phyloP scores from a whole-genome alignment of 23 red algal species.

The Gracilaria caudata region DNA sequence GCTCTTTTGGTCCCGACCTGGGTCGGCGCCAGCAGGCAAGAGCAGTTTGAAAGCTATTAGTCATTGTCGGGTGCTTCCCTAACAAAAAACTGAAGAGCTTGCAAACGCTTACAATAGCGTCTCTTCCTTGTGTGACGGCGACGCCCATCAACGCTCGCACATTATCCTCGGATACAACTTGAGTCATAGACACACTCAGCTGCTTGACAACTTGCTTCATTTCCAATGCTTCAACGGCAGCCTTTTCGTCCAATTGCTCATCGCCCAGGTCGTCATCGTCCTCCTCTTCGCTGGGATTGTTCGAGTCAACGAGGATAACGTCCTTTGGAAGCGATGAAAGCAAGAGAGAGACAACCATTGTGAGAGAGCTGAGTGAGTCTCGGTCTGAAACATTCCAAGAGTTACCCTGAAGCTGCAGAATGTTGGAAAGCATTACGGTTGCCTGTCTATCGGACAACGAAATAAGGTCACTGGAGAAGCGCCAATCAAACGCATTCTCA shows the following conservation, averaged over 20 bases:
- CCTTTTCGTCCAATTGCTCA: not conserved
- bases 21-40: slow-evolving; percentile 66
- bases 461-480: not conserved
- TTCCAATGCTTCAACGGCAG: not conserved
- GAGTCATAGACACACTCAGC: slow-evolving; percentile 29
- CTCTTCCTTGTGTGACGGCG: slow-evolving; percentile 36
- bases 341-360: slow-evolving; percentile 32
- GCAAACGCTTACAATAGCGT: slow-evolving; percentile 52
- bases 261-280: not conserved
- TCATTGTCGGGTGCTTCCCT: slow-evolving; percentile 28
- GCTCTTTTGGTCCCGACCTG: not conserved
- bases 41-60: slow-evolving; percentile 36
- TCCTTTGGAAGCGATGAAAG: slow-evolving; percentile 41
- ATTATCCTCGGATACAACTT: slow-evolving; percentile 54
- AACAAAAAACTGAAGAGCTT: slow-evolving; percentile 66
- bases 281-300: not conserved
- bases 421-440: slow-evolving; percentile 37
- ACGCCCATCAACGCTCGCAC: slow-evolving; percentile 41
- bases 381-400: slow-evolving; percentile 18
- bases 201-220: slow-evolving; percentile 24
- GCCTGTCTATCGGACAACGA: slow-evolving; percentile 1
- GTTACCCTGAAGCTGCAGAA: slow-evolving; percentile 30
- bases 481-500: slow-evolving; percentile 20
- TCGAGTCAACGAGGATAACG: not conserved
- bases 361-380: slow-evolving; percentile 13